Evolutionary conservation across 1,284 basidiomycete genomes (phyloP).

Genomic region (Trichosporon faecale): DNA sequence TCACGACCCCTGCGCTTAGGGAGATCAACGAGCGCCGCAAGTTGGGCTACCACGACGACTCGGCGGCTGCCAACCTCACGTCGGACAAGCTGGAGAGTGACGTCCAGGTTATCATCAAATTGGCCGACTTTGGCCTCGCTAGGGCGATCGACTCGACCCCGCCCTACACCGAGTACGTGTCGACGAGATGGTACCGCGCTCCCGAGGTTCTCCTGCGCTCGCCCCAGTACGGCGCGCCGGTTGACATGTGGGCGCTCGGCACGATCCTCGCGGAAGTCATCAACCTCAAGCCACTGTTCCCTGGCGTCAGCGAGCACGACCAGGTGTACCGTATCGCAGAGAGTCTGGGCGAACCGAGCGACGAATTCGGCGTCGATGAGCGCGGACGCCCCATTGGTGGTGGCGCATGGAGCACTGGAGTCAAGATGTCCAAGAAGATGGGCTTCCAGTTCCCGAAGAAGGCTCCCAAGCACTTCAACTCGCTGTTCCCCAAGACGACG

Average conservation of each 20-base stretch:
- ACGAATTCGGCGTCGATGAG: conserved; percentile 74
- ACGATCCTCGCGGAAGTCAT: conserved; percentile 97
- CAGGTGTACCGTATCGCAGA: conserved; percentile 88
- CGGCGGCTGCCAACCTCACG: background rate
- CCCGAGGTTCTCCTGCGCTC: conserved; percentile 93
- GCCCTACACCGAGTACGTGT: conserved; percentile 98
- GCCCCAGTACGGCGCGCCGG: conserved; percentile 88
- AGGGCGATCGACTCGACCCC: conserved; percentile 82
- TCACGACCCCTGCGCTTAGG: conserved; percentile 54
- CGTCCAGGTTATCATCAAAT: conserved; percentile 93
- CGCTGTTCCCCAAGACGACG: conserved; percentile 73
- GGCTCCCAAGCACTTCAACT: conserved; percentile 69
- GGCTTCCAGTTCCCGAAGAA: conserved; percentile 91
- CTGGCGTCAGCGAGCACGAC: conserved; percentile 93
- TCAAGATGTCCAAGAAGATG: conserved; percentile 77
- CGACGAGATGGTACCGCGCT: conserved; percentile 98
- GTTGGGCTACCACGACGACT: conserved; percentile 4
- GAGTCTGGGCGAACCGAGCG: conserved; percentile 84
- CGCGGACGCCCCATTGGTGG: conserved; percentile 73
- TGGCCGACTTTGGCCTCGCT: conserved; percentile 97
- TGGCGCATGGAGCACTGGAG: conserved; percentile 78
- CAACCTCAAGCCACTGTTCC: conserved; percentile 93
- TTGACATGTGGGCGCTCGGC: conserved; percentile 99
- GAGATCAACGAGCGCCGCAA: conserved; percentile 37
- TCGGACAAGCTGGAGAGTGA: conserved; percentile 65